Percentiles rank a stretch among this genome's conserved stretches.
phyloP scores from a whole-genome alignment of 2,329 filamentous ascomycete species.

The Colletotrichum tanaceti region DNA sequence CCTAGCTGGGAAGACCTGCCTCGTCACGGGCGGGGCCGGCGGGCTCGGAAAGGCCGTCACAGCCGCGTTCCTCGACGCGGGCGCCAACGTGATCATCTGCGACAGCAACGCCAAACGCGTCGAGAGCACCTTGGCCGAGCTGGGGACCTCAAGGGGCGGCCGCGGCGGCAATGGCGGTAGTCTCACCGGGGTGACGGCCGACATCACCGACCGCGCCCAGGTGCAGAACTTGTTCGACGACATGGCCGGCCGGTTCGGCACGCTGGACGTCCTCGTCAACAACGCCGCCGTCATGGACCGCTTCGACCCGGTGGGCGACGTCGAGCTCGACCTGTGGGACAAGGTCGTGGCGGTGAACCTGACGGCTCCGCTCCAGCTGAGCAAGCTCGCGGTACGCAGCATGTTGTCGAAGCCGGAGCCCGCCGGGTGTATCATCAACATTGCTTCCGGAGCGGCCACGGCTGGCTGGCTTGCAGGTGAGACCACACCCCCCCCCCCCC shows the following conservation, averaged over 20 bases:
- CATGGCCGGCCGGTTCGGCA: slow-evolving; percentile 44
- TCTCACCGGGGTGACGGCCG: neutral
- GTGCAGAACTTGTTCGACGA: neutral
- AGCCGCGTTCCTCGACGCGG: slow-evolving; percentile 45
- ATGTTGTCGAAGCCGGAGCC: slow-evolving; percentile 54
- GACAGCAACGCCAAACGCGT: slow-evolving; percentile 43
- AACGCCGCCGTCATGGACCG: slow-evolving; percentile 60
- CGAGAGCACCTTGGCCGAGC: neutral
- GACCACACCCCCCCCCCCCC: neutral
- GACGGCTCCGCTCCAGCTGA: slow-evolving; percentile 64
- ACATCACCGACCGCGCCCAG: slow-evolving; percentile 3
- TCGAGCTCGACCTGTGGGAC: slow-evolving; percentile 61
- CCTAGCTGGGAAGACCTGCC: slow-evolving; percentile 43
- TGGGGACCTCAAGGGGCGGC: neutral
- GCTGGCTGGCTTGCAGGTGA: slow-evolving; percentile 2
- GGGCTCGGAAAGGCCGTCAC: slow-evolving; percentile 49
- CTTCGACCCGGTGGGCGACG: slow-evolving; percentile 64
- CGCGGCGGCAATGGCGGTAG: no score
- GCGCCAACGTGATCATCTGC: slow-evolving; percentile 49
- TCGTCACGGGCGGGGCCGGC: slow-evolving; percentile 48
- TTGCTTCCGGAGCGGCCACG: neutral
- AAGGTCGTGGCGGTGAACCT: slow-evolving; percentile 66
- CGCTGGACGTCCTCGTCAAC: slow-evolving; percentile 51
- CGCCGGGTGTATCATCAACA: slow-evolving; percentile 43
- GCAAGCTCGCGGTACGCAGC: slow-evolving; percentile 61